Percentiles rank a stretch among this genome's conserved stretches.
Conservation (phyloP, 169 alveolate genomes). For the Ichthyophthirius multifiliis region DNA sequence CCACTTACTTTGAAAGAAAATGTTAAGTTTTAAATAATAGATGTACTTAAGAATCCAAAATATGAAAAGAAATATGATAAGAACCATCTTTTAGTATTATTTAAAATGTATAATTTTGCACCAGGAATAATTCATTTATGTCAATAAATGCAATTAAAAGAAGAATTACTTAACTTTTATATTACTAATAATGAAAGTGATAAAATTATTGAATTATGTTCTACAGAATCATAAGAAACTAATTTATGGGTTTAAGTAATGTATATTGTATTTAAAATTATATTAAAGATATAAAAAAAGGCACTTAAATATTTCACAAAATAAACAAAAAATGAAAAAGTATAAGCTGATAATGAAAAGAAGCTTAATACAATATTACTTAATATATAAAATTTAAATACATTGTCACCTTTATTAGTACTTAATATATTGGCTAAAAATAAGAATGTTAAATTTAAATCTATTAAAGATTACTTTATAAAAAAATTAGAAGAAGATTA, state of each 20-base stretch:
- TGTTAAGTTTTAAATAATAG: constrained; percentile 13
- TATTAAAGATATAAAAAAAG: background rate
- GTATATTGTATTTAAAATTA: background rate
- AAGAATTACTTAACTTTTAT: constrained; percentile 65
- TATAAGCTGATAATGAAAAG: background rate
- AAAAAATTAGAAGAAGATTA: constrained; percentile 45
- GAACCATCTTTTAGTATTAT: constrained; percentile 63
- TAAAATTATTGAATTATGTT: constrained; percentile 54
- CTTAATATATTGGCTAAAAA: constrained; percentile 59
- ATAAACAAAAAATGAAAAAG: constrained; percentile 31
- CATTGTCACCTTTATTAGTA: constrained; percentile 59
- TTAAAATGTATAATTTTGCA: constrained; percentile 58
- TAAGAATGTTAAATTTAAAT: constrained; percentile 53
- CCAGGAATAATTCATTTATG: constrained; percentile 62
- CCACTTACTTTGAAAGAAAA: background rate
- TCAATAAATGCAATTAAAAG: constrained; percentile 48
- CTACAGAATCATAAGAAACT: constrained; percentile 42
- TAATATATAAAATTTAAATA: constrained; percentile 34
- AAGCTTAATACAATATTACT: constrained; percentile 31
- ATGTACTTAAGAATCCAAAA: constrained; percentile 27
- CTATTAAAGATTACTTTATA: constrained; percentile 50
- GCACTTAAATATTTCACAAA: constrained; percentile 61
- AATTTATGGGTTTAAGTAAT: constrained; percentile 55
- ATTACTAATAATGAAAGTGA: constrained; percentile 46
- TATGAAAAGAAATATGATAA: constrained; percentile 50